Conservation (phyloP, 768 basidiomycete species). For the Kwoniella pini region DNA sequence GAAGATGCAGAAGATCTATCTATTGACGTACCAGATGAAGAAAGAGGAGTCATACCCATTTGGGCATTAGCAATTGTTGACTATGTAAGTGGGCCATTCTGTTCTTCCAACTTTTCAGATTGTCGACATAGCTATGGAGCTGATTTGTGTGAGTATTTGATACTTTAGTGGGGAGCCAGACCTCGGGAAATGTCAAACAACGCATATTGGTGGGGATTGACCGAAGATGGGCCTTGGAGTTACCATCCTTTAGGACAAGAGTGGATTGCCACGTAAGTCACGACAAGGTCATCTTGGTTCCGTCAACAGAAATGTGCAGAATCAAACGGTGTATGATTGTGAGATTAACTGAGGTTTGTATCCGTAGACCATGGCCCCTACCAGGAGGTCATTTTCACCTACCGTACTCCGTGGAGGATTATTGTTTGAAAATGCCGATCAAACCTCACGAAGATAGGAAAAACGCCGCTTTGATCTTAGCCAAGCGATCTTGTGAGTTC, state of each 20-base stretch:
- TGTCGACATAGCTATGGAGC: neutral
- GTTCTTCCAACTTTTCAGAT: too few relatives aligned
- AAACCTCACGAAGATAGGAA: slow-evolving; percentile 32
- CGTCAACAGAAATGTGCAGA: too few relatives aligned
- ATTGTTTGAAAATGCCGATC: slow-evolving; percentile 36
- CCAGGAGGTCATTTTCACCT: slow-evolving; percentile 45
- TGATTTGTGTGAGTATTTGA: neutral
- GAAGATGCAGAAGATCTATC: slow-evolving; percentile 30
- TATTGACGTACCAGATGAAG: slow-evolving; percentile 38
- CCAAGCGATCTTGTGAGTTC: slow-evolving; percentile 45
- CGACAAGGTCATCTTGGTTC: too few relatives aligned
- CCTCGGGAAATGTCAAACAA: slow-evolving; percentile 38
- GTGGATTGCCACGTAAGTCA: slow-evolving; percentile 50
- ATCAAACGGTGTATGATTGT: neutral
- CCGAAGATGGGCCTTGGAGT: slow-evolving; percentile 40
- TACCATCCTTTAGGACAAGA: slow-evolving; percentile 49
- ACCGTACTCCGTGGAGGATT: slow-evolving; percentile 50
- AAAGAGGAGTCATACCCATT: slow-evolving; percentile 50
- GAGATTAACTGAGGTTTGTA: too few relatives aligned
- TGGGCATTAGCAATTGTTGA: slow-evolving; percentile 45
- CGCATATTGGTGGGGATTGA: slow-evolving; percentile 42
- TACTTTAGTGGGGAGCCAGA: slow-evolving; percentile 45
- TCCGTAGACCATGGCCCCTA: slow-evolving; percentile 43
- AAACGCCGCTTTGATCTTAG: slow-evolving; percentile 42
- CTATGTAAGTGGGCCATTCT: slow-evolving; percentile 54